A percentile compares a stretch with the other conserved stretches of the same genome.
These are phyloP conservation scores for Brassica hybrid DNA, from an alignment of 441 rosid species.

Conservation along the genomic window DNA sequence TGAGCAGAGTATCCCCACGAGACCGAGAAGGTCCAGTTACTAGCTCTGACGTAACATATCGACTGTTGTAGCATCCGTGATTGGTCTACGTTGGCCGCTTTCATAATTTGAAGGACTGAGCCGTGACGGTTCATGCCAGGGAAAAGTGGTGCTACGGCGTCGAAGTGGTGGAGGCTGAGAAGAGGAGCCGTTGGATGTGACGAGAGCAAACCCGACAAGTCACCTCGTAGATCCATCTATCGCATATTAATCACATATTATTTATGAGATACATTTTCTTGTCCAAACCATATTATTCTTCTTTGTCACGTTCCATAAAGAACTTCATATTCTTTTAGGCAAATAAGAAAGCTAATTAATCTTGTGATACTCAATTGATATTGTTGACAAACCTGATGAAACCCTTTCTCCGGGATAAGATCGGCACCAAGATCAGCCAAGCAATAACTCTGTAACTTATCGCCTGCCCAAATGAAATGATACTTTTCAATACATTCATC, in stretches of 20 bases:
- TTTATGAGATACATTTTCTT: not conserved
- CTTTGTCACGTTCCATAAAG: not conserved
- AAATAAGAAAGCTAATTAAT: not conserved
- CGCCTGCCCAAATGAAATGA: slow-evolving; percentile 43
- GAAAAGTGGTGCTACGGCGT: not conserved
- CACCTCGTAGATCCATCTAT: slow-evolving; percentile 1
- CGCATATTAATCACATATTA: not conserved
- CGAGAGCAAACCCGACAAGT: not conserved
- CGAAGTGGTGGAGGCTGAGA: slow-evolving; percentile 26
- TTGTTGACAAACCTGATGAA: slow-evolving; percentile 55
- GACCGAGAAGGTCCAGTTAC: slow-evolving; percentile 1
- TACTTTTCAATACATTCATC: slow-evolving; percentile 62
- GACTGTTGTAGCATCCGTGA: not conserved
- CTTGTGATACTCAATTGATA: not conserved
- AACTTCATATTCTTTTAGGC: not conserved
- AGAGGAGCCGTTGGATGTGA: slow-evolving; percentile 4
- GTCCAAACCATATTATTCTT: not conserved
- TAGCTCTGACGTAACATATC: not conserved
- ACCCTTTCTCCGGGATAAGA: slow-evolving; percentile 49
- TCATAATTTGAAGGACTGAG: not conserved
- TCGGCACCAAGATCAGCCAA: slow-evolving; percentile 54
- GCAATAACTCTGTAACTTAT: slow-evolving; percentile 47
- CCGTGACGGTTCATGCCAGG: not conserved
- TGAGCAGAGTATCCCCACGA: slow-evolving; percentile 2
- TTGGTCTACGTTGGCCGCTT: not conserved